These are phyloP conservation scores for Piloderma croceum DNA, from an alignment of 768 basidiomycete species.

Conservation along the genomic window DNA sequence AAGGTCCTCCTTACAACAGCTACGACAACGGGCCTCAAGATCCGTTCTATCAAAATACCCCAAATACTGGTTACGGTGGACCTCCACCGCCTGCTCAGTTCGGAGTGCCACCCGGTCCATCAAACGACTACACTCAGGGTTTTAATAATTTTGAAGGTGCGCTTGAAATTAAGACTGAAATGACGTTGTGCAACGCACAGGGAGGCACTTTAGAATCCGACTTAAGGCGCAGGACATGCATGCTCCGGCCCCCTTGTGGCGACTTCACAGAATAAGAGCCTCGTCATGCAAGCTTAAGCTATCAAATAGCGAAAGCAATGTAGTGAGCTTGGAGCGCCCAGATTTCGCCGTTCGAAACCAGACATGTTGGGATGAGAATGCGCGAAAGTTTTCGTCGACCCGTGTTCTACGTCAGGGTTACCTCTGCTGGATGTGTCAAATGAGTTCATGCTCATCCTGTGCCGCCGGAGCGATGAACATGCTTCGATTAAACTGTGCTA, in stretches of 20 bases:
- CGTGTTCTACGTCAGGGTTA: too few species aligned
- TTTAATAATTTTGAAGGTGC: conserved; percentile 79
- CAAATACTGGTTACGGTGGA: conserved; percentile 57
- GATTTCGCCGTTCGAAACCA: too few species aligned
- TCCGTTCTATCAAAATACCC: conserved; percentile 68
- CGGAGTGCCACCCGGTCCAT: conserved; percentile 40
- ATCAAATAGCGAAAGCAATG: conserved; percentile 42
- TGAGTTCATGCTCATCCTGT: too few species aligned
- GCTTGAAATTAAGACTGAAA: conserved; percentile 69
- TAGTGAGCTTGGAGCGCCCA: conserved; percentile 29
- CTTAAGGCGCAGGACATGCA: too few species aligned
- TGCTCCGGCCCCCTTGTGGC: too few species aligned
- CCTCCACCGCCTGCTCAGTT: conserved; percentile 50
- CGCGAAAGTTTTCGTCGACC: too few species aligned
- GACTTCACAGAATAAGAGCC: conserved; percentile 27
- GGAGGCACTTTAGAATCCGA: too few species aligned
- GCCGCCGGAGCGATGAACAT: too few species aligned
- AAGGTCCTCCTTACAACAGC: conserved; percentile 57
- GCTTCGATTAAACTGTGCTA: too few species aligned
- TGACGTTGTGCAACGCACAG: conserved; percentile 44
- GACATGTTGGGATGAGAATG: too few species aligned
- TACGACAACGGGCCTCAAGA: conserved; percentile 58
- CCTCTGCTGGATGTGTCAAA: too few species aligned
- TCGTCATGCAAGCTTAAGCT: conserved; percentile 42
- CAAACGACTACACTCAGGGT: conserved; percentile 49